These are phyloP conservation scores for Globisporangium apiculatum DNA, from an alignment of 352 stramenopile species.

Conservation along the genomic window DNA sequence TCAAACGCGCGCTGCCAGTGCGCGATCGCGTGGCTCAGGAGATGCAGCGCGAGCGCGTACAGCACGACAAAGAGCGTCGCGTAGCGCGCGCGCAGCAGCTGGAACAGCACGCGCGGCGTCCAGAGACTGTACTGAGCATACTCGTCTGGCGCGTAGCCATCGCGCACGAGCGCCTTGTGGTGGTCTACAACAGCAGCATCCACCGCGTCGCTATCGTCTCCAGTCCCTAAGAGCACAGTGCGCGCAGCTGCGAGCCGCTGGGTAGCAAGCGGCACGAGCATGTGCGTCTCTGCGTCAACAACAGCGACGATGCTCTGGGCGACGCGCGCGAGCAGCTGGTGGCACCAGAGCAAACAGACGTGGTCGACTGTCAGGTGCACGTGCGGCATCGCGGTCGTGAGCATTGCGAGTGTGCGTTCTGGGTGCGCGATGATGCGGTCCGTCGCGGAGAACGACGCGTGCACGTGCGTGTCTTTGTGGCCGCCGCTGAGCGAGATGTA, in stretches of 20 bases:
- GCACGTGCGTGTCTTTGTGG: conserved; percentile 75
- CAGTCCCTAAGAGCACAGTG: conserved; percentile 27
- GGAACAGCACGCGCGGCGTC: conserved; percentile 40
- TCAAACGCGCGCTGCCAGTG: conserved; percentile 66
- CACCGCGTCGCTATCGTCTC: conserved; percentile 1
- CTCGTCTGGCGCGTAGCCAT: conserved; percentile 45
- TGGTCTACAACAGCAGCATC: conserved; percentile 18
- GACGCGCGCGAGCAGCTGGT: conserved; percentile 65
- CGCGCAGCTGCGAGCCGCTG: conserved; percentile 38
- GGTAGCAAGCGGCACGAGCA: conserved; percentile 32
- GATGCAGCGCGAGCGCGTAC: conserved; percentile 55
- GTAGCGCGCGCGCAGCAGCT: conserved; percentile 39
- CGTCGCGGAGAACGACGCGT: conserved; percentile 34
- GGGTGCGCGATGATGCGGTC: conserved; percentile 28
- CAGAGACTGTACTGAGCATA: conserved; percentile 35
- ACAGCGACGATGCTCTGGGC: conserved; percentile 54
- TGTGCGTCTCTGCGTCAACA: conserved; percentile 37
- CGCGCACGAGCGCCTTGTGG: conserved; percentile 39
- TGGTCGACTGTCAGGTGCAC: conserved; percentile 72
- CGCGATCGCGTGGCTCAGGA: conserved; percentile 54
- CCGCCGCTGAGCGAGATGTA: conserved; percentile 76
- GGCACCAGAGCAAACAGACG: conserved; percentile 80
- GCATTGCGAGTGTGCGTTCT: conserved; percentile 28
- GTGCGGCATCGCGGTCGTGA: conserved; percentile 55
- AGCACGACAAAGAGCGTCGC: conserved; percentile 49